Percentiles rank a stretch among this genome's conserved stretches.
Evolutionary conservation across 75 land plant genomes (phyloP).

Genomic region (Pseudotsuga menziesii): DNA sequence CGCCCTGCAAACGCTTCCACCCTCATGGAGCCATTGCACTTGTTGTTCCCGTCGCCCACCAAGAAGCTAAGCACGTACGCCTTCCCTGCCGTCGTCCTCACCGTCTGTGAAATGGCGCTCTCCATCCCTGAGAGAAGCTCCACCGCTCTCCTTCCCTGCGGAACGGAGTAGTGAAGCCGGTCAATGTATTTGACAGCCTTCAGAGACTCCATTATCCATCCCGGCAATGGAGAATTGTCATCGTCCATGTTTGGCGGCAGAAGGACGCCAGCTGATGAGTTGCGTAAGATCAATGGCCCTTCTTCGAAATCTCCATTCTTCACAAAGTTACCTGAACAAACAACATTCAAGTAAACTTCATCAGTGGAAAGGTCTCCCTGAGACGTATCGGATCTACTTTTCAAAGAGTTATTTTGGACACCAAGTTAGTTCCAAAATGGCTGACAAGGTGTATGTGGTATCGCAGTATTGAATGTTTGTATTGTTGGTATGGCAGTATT

Average conservation of each 20-base stretch:
- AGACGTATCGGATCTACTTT: no score
- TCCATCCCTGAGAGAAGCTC: constrained; percentile 60
- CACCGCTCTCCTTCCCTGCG: constrained; percentile 46
- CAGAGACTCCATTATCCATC: constrained; percentile 60
- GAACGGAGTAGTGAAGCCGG: constrained; percentile 49
- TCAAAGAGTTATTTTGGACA: no score
- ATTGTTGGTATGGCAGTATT: no score
- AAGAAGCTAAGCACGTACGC: constrained; percentile 41
- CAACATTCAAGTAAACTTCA: no score
- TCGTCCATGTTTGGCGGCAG: constrained; percentile 56
- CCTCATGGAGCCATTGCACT: constrained; percentile 43
- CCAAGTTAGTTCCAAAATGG: no score
- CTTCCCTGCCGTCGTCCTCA: constrained; percentile 20
- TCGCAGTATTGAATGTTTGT: no score
- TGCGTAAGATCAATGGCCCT: constrained; percentile 51
- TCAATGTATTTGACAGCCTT: constrained; percentile 72
- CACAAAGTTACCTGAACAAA: constrained; percentile 38
- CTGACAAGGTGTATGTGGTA: no score
- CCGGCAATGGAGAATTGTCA: constrained; percentile 47
- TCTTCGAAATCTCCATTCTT: constrained; percentile 73
- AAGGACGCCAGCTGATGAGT: constrained; percentile 50
- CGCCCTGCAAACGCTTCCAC: constrained; percentile 59
- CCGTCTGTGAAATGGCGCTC: constrained; percentile 49
- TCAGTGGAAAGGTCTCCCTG: no score
- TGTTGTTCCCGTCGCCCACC: constrained; percentile 57